These are phyloP conservation scores for Sphagnurus paluster DNA, from an alignment of 1,284 basidiomycete species.

Conservation along the genomic window DNA sequence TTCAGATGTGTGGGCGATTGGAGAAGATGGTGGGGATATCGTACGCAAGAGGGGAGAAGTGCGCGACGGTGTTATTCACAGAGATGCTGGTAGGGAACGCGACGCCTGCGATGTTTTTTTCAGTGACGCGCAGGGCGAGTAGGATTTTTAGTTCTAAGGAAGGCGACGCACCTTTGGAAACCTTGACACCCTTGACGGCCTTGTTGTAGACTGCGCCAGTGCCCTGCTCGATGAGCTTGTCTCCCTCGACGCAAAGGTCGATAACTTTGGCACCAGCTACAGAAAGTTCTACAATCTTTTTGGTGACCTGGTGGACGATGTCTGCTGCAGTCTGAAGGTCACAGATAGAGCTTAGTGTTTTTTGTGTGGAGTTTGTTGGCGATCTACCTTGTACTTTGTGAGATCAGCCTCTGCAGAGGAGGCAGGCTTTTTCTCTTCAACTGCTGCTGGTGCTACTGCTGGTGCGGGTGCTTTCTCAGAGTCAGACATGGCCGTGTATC, in stretches of 20 bases:
- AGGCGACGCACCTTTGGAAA: slow-evolving; percentile 72
- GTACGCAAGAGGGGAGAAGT: slow-evolving; percentile 79
- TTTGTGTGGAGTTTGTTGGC: slow-evolving; percentile 20
- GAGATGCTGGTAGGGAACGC: slow-evolving; percentile 95
- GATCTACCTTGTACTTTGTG: slow-evolving; percentile 88
- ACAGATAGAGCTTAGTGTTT: slow-evolving; percentile 15
- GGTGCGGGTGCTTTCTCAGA: slow-evolving; percentile 41
- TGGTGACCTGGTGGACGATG: slow-evolving; percentile 84
- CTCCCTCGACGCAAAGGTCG: slow-evolving; percentile 91
- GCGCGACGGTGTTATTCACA: slow-evolving; percentile 86
- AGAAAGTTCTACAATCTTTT: slow-evolving; percentile 77
- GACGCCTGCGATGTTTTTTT: slow-evolving; percentile 59
- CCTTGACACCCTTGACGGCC: slow-evolving; percentile 81
- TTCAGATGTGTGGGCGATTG: slow-evolving; percentile 16
- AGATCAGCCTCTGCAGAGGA: slow-evolving; percentile 70
- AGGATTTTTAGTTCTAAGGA: background rate
- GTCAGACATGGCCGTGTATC: slow-evolving; percentile 52
- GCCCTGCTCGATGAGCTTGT: slow-evolving; percentile 88
- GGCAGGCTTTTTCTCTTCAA: slow-evolving; percentile 46
- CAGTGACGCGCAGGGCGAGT: slow-evolving; percentile 11
- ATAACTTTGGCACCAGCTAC: slow-evolving; percentile 86
- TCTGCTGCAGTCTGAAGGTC: slow-evolving; percentile 78
- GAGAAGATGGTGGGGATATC: slow-evolving; percentile 17
- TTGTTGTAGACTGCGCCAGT: slow-evolving; percentile 91
- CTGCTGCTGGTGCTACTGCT: slow-evolving; percentile 26